Percentiles rank a stretch among this genome's conserved stretches.
These are phyloP conservation scores for Umbelopsis sp. DNA, from an alignment of 371 early-diverging fungal genomes.

Conservation along the genomic window DNA sequence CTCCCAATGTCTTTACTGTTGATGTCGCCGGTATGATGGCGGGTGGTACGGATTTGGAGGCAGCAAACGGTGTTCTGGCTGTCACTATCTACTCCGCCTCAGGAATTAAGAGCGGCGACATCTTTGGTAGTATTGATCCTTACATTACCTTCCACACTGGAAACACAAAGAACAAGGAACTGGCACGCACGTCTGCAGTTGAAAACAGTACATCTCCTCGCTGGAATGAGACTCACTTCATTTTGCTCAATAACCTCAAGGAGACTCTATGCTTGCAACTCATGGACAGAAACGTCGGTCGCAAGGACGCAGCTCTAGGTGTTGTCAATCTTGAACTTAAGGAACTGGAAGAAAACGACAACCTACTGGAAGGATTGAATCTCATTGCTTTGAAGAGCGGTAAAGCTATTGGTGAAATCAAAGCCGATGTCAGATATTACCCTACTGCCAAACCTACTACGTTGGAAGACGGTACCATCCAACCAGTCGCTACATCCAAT, in stretches of 20 bases:
- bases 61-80: constrained; percentile 85
- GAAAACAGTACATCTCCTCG: constrained; percentile 61
- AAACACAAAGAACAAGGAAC: constrained; percentile 62
- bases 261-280: constrained; percentile 42
- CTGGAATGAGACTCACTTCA: constrained; percentile 50
- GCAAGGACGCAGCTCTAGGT: constrained; percentile 48
- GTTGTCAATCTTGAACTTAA: constrained; percentile 61
- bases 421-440: constrained; percentile 48
- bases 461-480: constrained; percentile 49
- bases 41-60: constrained; percentile 55
- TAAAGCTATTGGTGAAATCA: constrained; percentile 49
- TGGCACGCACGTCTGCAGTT: constrained; percentile 58
- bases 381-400: constrained; percentile 45
- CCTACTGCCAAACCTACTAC: constrained; percentile 43
- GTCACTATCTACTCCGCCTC: constrained; percentile 78
- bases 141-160: constrained; percentile 75
- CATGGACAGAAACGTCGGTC: constrained; percentile 48
- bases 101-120: constrained; percentile 81
- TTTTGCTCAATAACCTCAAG: constrained; percentile 43
- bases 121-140: constrained; percentile 88
- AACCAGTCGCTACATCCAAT: constrained; percentile 49
- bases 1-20: constrained; percentile 81
- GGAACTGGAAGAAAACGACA: constrained; percentile 51
- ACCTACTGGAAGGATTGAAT: constrained; percentile 36
- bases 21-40: constrained; percentile 87